Conservation (phyloP, 441 rosid species). For the Eutrema salsugineum region DNA sequence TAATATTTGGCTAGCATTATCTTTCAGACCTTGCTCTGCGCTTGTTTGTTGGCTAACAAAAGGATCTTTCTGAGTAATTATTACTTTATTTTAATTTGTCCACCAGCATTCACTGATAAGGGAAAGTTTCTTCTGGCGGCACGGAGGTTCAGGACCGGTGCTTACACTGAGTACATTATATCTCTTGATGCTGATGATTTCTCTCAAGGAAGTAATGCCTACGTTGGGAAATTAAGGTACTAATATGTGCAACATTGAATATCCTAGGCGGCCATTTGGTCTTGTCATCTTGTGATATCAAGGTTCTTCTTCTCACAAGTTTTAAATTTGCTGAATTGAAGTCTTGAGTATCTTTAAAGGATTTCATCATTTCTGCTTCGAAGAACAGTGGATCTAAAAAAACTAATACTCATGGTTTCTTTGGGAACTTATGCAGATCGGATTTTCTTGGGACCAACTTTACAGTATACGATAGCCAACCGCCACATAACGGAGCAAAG, state of each 20-base stretch:
- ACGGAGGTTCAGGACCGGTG: constrained; percentile 71
- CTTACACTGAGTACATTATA: constrained; percentile 77
- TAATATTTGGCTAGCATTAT: background rate
- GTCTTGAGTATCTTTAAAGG: background rate
- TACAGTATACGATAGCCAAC: constrained; percentile 81
- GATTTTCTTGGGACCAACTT: constrained; percentile 96
- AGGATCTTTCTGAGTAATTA: background rate
- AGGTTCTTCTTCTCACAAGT: background rate
- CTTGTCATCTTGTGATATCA: background rate
- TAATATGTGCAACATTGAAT: background rate
- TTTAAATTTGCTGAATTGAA: background rate
- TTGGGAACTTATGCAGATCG: constrained; percentile 47
- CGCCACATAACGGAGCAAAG: constrained; percentile 78
- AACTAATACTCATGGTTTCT: background rate
- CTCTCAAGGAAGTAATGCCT: constrained; percentile 94
- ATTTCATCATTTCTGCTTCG: background rate
- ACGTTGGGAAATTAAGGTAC: constrained; percentile 87
- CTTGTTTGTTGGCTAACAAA: background rate
- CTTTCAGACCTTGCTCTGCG: background rate
- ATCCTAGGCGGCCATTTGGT: background rate
- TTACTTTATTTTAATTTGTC: background rate
- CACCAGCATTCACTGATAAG: constrained; percentile 65
- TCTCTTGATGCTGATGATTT: constrained; percentile 79
- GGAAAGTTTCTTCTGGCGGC: constrained; percentile 97
- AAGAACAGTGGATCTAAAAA: background rate